Base-by-base conservation (phyloP, 116 monocot species). In the Trichopus zeylanicus region DNA sequence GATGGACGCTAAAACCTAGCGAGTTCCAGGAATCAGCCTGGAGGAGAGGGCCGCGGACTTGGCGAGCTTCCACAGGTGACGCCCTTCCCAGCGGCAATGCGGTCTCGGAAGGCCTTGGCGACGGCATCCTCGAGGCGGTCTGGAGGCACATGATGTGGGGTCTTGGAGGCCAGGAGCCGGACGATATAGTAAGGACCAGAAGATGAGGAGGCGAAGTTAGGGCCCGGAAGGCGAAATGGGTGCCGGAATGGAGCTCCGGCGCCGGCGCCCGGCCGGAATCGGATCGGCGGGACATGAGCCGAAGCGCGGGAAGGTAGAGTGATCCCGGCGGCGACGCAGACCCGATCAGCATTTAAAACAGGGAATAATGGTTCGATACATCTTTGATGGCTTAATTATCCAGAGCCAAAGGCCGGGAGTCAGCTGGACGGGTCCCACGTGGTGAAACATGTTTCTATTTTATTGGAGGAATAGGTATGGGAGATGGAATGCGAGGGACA, bases 31-130 rank as follows among this genome's bases (percentile, higher is more conserved):
- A 91, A 39, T 87, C 75, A 4, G 59, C 72, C 24, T 75, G 60
- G 27, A 91, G 64, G 3, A 46, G n/a, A 77, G 21, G 8, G 87
- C 75, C 8, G 79, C 80, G 12, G 60, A 42, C 68, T 91, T 78
- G 0, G 81, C 79, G 29, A 97, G 76, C 63, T 84, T 97, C 86
- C 79, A 97, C 6, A 71, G 5, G 84, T 68, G 3, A 83, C 78
- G 55, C 37, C 47, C 61, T 73, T 73, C 6, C 82, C 82, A 3
- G 70, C 56, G 2, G 63, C 25, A 23, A 80, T 34, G 35, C 77
- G 47, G 25, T 88, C 83, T 10, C 51, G 52, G 49, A 75, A 83
- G 9, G 74, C 83, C 70, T 72, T 72, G 19, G 1, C 67, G 11
- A 62, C 70, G 25, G 80, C 76, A 6, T 32, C 55, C 21, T 80